A percentile compares a stretch with the other conserved stretches of the same genome.
These are phyloP conservation scores for Cryptosporidium bovis DNA, from an alignment of 169 alveolate genomes.

Conservation along the genomic window DNA sequence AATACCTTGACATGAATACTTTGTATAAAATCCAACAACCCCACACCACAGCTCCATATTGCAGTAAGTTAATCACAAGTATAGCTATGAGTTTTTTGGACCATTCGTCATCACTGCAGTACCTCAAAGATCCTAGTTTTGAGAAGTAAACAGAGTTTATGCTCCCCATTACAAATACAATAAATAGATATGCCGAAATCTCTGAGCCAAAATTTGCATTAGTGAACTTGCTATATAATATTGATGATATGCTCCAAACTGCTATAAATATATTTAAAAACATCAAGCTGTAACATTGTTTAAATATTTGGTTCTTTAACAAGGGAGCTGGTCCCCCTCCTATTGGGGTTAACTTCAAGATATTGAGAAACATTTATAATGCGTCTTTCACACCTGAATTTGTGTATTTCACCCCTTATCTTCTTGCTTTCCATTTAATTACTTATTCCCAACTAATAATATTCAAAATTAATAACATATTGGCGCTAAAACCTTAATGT, in stretches of 20 bases:
- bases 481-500: not conserved
- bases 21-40: conserved; percentile 71
- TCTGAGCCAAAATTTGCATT: conserved; percentile 70
- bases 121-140: conserved; percentile 61
- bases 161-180: conserved; percentile 67
- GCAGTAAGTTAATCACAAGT: conserved; percentile 40
- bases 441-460: not conserved
- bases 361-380: conserved; percentile 43
- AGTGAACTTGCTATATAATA: conserved; percentile 48
- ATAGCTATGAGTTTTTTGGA: conserved; percentile 43
- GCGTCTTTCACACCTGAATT: not conserved
- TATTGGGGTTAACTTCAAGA: conserved; percentile 48
- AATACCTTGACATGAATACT: conserved; percentile 71
- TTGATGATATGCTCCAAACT: conserved; percentile 64
- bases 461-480: not conserved
- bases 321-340: conserved; percentile 75
- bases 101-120: conserved; percentile 67
- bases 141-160: conserved; percentile 49
- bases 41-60: conserved; percentile 71
- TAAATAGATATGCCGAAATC: conserved; percentile 53
- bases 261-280: conserved; percentile 58
- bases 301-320: conserved; percentile 43
- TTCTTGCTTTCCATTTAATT: not conserved
- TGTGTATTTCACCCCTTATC: not conserved
- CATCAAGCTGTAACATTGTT: conserved; percentile 66